phyloP scores from a whole-genome alignment of 768 basidiomycete species.

The Lactarius quietus region DNA sequence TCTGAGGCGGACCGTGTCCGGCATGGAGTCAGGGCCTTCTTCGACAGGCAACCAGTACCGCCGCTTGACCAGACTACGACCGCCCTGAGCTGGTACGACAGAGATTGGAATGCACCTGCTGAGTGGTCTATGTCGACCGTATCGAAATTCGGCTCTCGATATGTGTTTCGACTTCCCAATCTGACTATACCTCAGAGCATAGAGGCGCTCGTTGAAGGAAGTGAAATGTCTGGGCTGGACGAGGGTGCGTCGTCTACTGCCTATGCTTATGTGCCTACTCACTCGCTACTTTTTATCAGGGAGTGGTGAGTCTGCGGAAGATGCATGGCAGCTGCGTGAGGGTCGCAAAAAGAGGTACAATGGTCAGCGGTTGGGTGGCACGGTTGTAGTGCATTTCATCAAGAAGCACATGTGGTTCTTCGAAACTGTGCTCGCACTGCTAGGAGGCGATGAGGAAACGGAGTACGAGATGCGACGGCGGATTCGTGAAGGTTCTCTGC shows the following conservation, averaged over 20 bases:
- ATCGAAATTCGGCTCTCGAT: conserved; percentile 75
- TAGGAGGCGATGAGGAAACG: conserved; percentile 73
- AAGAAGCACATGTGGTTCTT: conserved; percentile 97
- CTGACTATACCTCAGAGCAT: conserved; percentile 68
- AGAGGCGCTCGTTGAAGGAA: conserved; percentile 92
- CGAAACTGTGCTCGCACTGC: conserved; percentile 85
- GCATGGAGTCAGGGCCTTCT: conserved; percentile 48
- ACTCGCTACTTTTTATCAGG: conserved; percentile 44
- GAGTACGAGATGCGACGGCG: conserved; percentile 37
- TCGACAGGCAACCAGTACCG: conserved; percentile 41
- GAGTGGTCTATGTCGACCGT: conserved; percentile 82
- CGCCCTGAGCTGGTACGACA: conserved; percentile 25
- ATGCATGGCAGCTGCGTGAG: conserved; percentile 72
- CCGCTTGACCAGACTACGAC: conserved; percentile 23
- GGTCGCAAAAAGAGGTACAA: conserved; percentile 63
- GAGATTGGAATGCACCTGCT: conserved; percentile 43
- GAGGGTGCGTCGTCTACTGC: conserved; percentile 48
- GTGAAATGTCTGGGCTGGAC: conserved; percentile 67
- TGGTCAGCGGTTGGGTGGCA: conserved; percentile 78
- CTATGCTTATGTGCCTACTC: neutral
- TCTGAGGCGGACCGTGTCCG: conserved; percentile 75
- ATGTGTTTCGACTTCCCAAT: conserved; percentile 63
- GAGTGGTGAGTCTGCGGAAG: conserved; percentile 53
- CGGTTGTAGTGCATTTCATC: conserved; percentile 94
- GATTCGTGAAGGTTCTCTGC: conserved; percentile 3